Percentiles rank a stretch among this genome's conserved stretches.
phyloP scores from a whole-genome alignment of 2,329 filamentous ascomycete genomes.

The Hypoxylon rubiginosum region DNA sequence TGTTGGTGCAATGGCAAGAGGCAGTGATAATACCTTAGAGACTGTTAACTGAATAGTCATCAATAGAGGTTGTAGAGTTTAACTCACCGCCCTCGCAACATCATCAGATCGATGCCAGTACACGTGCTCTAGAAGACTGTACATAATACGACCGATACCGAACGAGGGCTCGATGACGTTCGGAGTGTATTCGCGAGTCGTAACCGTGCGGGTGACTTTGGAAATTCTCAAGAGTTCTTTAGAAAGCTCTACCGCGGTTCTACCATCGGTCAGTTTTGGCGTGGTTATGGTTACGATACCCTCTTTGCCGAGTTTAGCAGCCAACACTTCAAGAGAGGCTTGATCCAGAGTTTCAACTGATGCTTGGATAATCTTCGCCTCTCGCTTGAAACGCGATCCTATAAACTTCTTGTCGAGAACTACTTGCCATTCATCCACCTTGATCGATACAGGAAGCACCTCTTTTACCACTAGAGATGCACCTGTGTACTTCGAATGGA shows the following conservation, averaged over 20 bases:
- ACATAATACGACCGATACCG: conserved; percentile 93
- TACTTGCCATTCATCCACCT: conserved; percentile 83
- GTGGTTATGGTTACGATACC: neutral
- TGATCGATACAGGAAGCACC: conserved; percentile 79
- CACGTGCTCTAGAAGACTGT: conserved; percentile 90
- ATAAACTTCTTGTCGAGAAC: conserved; percentile 77
- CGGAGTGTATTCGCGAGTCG: conserved; percentile 89
- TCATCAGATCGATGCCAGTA: conserved; percentile 83
- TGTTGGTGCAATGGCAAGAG: conserved; percentile 83
- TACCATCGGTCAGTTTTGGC: neutral
- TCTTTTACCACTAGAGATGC: conserved; percentile 86
- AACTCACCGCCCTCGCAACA: conserved; percentile 72
- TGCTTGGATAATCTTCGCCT: conserved; percentile 72
- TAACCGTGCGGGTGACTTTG: conserved; percentile 83
- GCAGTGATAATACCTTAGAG: conserved; percentile 76
- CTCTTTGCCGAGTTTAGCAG: neutral
- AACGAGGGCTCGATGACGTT: conserved; percentile 98
- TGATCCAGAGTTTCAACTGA: conserved; percentile 73
- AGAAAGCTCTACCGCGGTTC: conserved; percentile 73
- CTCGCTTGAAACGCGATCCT: conserved; percentile 76
- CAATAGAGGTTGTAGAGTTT: conserved; percentile 12
- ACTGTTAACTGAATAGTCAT: neutral
- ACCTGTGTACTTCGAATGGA: conserved; percentile 93
- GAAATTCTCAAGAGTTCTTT: conserved; percentile 86
- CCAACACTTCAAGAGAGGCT: conserved; percentile 71